Conservation (phyloP, 2,329 filamentous ascomycete genomes). For the Aspergillus felis region DNA sequence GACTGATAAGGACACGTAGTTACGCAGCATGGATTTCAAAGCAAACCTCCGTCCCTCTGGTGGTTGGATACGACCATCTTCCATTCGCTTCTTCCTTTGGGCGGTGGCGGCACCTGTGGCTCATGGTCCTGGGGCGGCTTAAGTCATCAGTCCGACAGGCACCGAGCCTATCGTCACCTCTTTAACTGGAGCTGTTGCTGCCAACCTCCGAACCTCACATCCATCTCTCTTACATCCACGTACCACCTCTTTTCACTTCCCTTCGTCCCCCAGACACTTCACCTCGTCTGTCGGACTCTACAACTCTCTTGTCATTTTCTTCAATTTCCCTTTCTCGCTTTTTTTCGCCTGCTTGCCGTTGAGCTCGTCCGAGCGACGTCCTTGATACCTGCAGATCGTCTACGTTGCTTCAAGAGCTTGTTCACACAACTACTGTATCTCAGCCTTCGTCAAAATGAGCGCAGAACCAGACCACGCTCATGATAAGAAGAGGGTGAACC, state of each 20-base stretch:
- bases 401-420: slow-evolving; percentile 26
- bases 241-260: slow-evolving; percentile 3
- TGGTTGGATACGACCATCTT: slow-evolving; percentile 30
- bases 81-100: slow-evolving; percentile 36
- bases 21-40: neutral
- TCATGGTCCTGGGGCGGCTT: slow-evolving; percentile 20
- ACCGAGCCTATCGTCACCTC: slow-evolving; percentile 34
- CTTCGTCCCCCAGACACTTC: slow-evolving; percentile 10
- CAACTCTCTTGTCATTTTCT: slow-evolving; percentile 5
- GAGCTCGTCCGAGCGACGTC: slow-evolving; percentile 14
- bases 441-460: slow-evolving; percentile 59
- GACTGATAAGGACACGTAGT: neutral
- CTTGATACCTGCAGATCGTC: slow-evolving; percentile 12
- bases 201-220: slow-evolving; percentile 26
- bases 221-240: slow-evolving; percentile 11
- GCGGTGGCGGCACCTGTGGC: slow-evolving; percentile 22
- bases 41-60: neutral
- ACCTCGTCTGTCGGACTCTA: slow-evolving; percentile 12
- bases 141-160: slow-evolving; percentile 25
- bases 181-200: slow-evolving; percentile 31
- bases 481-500: slow-evolving; percentile 77
- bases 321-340: slow-evolving; percentile 5
- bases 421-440: slow-evolving; percentile 17
- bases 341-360: slow-evolving; percentile 7
- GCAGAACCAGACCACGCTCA: slow-evolving; percentile 59